Evolutionary conservation across 306 rosid species (phyloP), one percentile per base, ranked within the genome.

Genomic region (Gastrolobium bilobum): DNA sequence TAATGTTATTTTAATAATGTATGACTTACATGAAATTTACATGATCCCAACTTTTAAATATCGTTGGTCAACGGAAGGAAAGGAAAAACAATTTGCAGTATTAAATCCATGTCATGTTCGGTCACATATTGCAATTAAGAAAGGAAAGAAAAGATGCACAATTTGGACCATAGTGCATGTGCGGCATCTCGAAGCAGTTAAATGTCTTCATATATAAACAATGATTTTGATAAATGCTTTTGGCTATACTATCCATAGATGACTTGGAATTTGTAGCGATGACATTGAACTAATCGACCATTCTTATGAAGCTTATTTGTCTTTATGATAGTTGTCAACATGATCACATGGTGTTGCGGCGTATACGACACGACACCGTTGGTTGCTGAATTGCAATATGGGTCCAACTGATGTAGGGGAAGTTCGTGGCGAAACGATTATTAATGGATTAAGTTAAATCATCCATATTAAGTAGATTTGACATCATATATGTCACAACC

Each of bases 121-220:
- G 26, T 20, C 26, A 20, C 26, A 20, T 20, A 20, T 20, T 20
- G 26, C 26, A 1, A 46, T 35, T 15, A 15, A 37, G 20, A 62
- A 62, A 46, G 10, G n/a, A 39, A 58, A 63, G n/a, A 5, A 26
- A 54, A 14, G 6, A 30, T 39, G 34, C 5, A 33, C 15, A 31
- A 39, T 51, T 50, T 48, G 58, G 73, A 56, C 69, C 5, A 34
- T 30, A 6, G 39, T 75, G 40, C 68, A 31, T 31, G 76, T 39
- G 85, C 82, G 85, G 85, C 85, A 76, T 70, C 64, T 54, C 75
- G 82, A 76, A 70, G 33, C 70, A 54, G 85, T 33, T 61, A 11
- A 10, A 40, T 34, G 61, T 10, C 0, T 75, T 48, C 46, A 56
- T 3, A 31, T 46, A 47, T 8, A 42, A 39, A 39, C 13, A 57